phyloP scores from a whole-genome alignment of 2,329 filamentous ascomycete genomes.

The Chrysosphaeria jannelii region DNA sequence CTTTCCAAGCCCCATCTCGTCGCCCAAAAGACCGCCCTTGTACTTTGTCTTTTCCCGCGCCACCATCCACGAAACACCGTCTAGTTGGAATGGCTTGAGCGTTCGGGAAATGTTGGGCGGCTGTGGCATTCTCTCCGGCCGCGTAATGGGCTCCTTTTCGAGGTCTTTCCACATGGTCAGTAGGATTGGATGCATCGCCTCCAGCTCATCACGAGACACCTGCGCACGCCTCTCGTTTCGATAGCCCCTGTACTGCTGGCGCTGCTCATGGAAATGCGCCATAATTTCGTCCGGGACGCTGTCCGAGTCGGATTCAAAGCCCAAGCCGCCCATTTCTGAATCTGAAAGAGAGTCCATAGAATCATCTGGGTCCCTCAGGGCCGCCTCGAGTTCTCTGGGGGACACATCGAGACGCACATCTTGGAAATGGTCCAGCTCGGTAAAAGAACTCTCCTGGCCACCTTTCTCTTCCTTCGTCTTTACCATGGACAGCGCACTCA shows the following conservation, averaged over 20 bases:
- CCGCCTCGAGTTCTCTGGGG: no score
- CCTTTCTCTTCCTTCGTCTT: no score
- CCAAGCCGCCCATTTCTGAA: no score
- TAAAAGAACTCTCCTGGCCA: no score
- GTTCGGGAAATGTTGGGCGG: conserved; percentile 51
- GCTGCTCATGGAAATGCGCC: conserved; percentile 3
- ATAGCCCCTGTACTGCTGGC: conserved; percentile 10
- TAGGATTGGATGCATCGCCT: conserved; percentile 48
- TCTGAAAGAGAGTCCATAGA: no score
- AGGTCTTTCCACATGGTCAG: conserved; percentile 82
- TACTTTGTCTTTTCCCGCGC: conserved; percentile 64
- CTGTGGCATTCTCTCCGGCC: no score
- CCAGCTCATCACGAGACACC: conserved; percentile 34
- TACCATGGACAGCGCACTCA: no score
- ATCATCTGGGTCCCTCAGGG: no score
- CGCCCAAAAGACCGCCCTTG: conserved; percentile 70
- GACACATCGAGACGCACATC: no score
- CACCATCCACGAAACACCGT: conserved; percentile 84
- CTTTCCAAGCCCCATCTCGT: conserved; percentile 98
- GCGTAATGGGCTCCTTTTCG: no score
- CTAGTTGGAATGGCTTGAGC: conserved; percentile 77
- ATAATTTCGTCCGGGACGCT: background rate
- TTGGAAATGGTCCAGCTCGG: no score
- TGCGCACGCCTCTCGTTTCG: conserved; percentile 7
- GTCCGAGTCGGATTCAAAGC: background rate